Base-by-base conservation (phyloP, 768 basidiomycete species). In the Candolleomyces aberdarensis region DNA sequence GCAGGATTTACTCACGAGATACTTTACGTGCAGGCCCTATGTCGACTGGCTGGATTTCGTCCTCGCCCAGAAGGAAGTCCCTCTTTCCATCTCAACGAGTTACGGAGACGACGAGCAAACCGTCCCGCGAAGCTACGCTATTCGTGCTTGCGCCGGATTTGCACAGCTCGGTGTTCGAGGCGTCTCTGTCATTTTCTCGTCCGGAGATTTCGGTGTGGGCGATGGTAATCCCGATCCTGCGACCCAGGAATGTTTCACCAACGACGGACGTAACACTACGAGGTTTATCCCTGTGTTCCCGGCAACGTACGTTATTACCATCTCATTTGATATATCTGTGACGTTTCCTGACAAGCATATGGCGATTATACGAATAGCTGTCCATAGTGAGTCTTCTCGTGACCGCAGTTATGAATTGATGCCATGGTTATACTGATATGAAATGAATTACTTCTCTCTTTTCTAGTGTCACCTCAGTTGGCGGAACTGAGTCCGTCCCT, bases 101-200 rank as follows among this genome's bases (percentile, higher is more conserved):
- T 91, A 91, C 67, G 86, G 80, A 4, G 89, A 91, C 48, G 80
- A 84, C 60, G 90, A 92, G 59, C 88, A 88, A 67, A 85, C 87
- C 31, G 86, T 90, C 26, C 87, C 89, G 17, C 55, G 69, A 56
- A 75, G 70, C 59, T 88, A 80, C 64, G 86, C 88, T 10, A 64
- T 39, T 14, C 83, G 86, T 52, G 80, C 80, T 29, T 92, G 90
- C 67, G 59, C 64, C 5, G 78, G 75, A 8, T 85, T 92, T 57
- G 88, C 87, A 14, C 78, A 83, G 62, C 81, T 92, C 13, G 85
- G 88, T 60, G 83, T 77, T 56, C 83, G 88, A 1, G 91, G 91
- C n/a, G 77, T 86, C n/a, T 85, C 88, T 8, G 46, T 91, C n/a
- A 68, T 85, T 43, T 89, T 89, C 72, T 78, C 84, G 11, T 87